These are phyloP conservation scores for Graphiopsis chlorocephala DNA, from an alignment of 2,329 filamentous ascomycete genomes.

Conservation along the genomic window DNA sequence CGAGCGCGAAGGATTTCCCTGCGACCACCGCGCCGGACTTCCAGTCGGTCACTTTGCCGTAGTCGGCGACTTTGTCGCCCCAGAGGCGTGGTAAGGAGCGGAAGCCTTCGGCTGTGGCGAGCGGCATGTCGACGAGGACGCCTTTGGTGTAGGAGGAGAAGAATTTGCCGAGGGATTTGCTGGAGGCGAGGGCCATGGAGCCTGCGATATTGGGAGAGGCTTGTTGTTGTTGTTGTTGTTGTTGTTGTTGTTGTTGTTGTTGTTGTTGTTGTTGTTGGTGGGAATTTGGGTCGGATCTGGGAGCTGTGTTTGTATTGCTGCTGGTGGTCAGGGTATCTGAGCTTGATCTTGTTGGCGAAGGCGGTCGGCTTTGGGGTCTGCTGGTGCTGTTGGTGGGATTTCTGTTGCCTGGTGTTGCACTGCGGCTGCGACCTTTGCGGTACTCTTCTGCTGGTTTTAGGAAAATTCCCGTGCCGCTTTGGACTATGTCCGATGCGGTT, in stretches of 20 bases:
- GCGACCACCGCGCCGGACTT: slow-evolving; percentile 8
- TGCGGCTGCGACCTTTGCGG: slow-evolving; percentile 9
- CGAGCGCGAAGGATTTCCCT: neutral
- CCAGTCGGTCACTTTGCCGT: slow-evolving; percentile 13
- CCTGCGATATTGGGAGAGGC: neutral
- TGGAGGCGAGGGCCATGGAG: slow-evolving; percentile 12
- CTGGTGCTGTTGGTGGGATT: neutral
- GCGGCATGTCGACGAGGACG: slow-evolving; percentile 14
- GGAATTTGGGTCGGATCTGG: neutral
- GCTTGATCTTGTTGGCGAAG: neutral
- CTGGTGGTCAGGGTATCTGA: neutral
- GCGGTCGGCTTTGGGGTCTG: neutral
- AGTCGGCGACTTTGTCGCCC: neutral
- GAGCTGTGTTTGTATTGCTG: too few relatives aligned
- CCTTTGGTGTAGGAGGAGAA: slow-evolving; percentile 5
- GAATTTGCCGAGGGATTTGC: slow-evolving; percentile 13
- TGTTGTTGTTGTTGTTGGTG: neutral
- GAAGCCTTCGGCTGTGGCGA: slow-evolving; percentile 15
- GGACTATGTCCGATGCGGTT: neutral
- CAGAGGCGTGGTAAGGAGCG: slow-evolving; percentile 14
- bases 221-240: slow-evolving; percentile 26
- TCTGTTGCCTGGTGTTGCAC: neutral
- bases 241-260: neutral
- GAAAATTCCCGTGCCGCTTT: neutral
- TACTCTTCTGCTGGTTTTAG: slow-evolving; percentile 14